Evolutionary conservation across 345 rosid genomes (phyloP).

Genomic region (Salix brachista): DNA sequence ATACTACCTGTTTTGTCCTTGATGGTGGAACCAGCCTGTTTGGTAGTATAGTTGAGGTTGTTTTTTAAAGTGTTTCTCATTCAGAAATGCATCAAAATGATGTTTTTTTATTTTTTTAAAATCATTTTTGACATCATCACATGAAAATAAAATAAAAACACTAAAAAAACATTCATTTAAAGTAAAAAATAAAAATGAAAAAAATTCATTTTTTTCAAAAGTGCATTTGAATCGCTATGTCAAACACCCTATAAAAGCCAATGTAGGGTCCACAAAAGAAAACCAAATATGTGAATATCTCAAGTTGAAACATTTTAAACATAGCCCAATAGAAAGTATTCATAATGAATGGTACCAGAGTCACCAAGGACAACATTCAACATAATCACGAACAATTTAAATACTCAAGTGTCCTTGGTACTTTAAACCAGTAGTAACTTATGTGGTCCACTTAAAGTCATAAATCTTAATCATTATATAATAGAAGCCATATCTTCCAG

Average conservation of each 20-base stretch:
- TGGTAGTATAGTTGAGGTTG: no score
- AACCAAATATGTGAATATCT: slow-evolving; percentile 2
- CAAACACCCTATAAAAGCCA: background rate
- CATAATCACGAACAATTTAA: slow-evolving; percentile 6
- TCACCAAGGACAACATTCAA: background rate
- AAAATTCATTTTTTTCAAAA: no score
- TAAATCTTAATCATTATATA: slow-evolving; percentile 20
- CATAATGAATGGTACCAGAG: background rate
- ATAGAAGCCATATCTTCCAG: slow-evolving; percentile 37
- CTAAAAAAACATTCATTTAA: no score
- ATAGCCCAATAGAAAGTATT: background rate
- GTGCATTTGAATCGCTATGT: no score
- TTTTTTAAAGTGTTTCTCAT: no score
- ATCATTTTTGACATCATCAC: no score
- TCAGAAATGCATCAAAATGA: no score
- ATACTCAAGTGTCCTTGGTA: slow-evolving; percentile 7
- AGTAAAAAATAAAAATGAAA: no score
- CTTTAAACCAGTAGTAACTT: background rate
- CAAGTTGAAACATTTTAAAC: background rate
- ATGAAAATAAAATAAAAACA: no score
- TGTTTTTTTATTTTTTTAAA: no score
- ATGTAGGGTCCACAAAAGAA: background rate
- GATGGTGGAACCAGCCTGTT: background rate
- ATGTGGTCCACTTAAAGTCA: background rate
- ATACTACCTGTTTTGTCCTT: slow-evolving; percentile 5